Evolutionary conservation across 345 rosid genomes (phyloP), one percentile per base, ranked within the genome.

Genomic region (Citrus hindsii): DNA sequence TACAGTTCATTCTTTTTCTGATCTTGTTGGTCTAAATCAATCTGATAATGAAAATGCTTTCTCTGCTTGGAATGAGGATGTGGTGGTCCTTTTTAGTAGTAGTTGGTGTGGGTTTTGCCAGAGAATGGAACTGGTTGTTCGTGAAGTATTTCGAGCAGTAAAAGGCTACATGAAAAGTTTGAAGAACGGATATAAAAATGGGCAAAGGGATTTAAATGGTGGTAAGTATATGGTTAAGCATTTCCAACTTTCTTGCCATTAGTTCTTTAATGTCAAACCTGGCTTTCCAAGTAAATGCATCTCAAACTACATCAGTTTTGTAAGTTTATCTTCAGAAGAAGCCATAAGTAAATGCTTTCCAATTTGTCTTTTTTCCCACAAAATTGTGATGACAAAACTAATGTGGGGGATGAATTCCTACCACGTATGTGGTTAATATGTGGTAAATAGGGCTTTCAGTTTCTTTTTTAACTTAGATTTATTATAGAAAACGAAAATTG

Each of bases 61-160:
- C 6, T 71, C 77, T 78, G 86, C 87, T 32, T 77, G 85, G 88
- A 86, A 85, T 79, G 87, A 87, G 84, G 98, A 95, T 89, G 92
- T 93, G 80, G 80, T 95, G 79, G 98, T 95, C 75, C 94, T 93
- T 64, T 95, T 95, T 82, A 91, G 92, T 86, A 90, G 83, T 79
- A 85, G 79, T 12, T 93, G 97, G 98, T 93, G 98, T 84, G 99
- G 95, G 30, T 93, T 95, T 86, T 95, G 99, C 82, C 97, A 90
- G 86, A 89, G 97, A 89, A 93, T 91, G 97, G 98, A 90, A 79
- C 88, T 92, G 79, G 91, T 88, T 83, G 90, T 93, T 77, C 90
- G 95, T 79, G 99, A 93, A 86, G 94, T 90, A 33, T 85, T 87
- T 84, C 87, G 90, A 72, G 89, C 96, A 55, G 74, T 92, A 69